Evolutionary conservation across 148 eudicot genomes (phyloP), one percentile per base, ranked within the genome.

Genomic region (Cornus suecica): DNA sequence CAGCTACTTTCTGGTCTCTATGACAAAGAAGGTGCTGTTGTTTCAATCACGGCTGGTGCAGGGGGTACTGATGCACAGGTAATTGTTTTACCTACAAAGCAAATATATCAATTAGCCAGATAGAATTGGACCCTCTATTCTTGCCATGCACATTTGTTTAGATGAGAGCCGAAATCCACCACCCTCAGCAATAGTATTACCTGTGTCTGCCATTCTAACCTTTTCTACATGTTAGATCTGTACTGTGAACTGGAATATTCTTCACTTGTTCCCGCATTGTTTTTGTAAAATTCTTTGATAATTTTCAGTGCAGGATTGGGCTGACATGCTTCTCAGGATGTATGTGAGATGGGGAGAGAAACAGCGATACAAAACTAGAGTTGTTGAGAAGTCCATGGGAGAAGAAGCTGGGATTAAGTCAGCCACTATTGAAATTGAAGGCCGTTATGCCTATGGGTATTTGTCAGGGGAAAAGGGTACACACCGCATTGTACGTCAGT

Each of bases 31-130:
- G 94, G 99, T 74, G 99, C 97, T 71, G 94, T 94, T 42, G 74
- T 94, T 60, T 78, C 78, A 63, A 94, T 94, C 75, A 77, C 99
- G 75, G 99, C 99, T 77, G 99, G 99, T 80, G 99, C 99, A 30
- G 97, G 99, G 71, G 99, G 99, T 72, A 94, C 99, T 75, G 99
- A 94, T 91, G 99, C 99, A 76, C 99, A 94, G 97, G 99, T 94
- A 82, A 77, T 71, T 70, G 72, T 61, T 76, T 30, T 69, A 64
- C 56, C 37, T 51, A 31, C 37, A 23, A 65, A 27, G 14, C 4
- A 20, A 32, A 23, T 32, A 34, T 20, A 28, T 8, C 65, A 15
- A 54, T 32, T 3, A 32, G 37, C 7, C 1, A 32, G 37, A 32
- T 56, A 23, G 23, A 56, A 16, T 15, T 56, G 2, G 61, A 56